Evolutionary conservation across 169 alveolate genomes (phyloP).

Genomic region (Prorocentrum cordatum): DNA sequence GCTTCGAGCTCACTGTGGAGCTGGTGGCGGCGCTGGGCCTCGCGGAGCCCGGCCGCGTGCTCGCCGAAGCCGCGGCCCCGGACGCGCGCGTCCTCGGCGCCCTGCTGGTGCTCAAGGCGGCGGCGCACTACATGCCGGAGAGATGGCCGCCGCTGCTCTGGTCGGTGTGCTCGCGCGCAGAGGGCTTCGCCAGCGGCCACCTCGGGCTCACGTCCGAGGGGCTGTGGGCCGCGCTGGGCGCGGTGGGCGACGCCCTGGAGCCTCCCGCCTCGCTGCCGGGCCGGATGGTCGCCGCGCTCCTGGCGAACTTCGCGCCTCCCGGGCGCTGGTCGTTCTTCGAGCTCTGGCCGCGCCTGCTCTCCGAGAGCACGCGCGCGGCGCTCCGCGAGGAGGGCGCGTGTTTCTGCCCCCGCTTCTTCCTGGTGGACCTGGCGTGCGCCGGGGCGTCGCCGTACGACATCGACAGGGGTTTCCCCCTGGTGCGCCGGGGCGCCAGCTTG

Average conservation of each 20-base stretch:
- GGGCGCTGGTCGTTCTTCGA: not conserved
- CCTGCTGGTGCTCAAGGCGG: not conserved
- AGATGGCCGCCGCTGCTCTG: not conserved
- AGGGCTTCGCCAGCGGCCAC: not conserved
- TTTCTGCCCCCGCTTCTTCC: not conserved
- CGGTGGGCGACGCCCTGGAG: not conserved
- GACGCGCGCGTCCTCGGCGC: not conserved
- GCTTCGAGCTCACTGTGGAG: not conserved
- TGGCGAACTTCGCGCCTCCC: not conserved
- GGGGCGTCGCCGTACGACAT: not conserved
- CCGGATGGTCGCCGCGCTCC: not conserved
- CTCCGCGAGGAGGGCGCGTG: not conserved
- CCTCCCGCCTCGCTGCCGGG: not conserved
- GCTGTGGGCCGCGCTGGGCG: not conserved
- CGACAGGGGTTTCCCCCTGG: not conserved
- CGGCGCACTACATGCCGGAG: not conserved
- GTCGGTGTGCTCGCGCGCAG: not conserved
- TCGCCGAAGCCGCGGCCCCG: not conserved
- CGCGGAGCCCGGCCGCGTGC: not conserved
- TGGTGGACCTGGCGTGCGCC: not conserved
- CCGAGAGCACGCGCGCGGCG: not conserved
- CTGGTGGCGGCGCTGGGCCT: not conserved
- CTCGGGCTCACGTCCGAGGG: not conserved
- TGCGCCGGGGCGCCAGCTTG: not conserved
- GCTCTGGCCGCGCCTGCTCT: not conserved